These are phyloP conservation scores for Scheffersomyces quercinus DNA, from an alignment of 1,139 yeast genomes.

Conservation along the genomic window DNA sequence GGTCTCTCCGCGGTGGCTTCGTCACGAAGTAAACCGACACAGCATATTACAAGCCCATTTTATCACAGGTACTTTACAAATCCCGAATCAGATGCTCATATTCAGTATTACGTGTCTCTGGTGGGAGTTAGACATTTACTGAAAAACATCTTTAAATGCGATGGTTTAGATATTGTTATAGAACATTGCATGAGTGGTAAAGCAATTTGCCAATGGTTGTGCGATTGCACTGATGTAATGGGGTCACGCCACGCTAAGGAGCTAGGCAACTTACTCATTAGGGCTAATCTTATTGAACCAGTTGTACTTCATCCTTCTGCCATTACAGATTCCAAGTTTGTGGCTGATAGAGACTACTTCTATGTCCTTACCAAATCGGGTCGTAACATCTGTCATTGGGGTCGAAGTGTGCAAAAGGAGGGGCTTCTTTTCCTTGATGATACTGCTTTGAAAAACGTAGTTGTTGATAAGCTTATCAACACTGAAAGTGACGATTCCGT, in stretches of 20 bases:
- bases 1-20: neutral
- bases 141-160: conserved; percentile 33
- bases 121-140: conserved; percentile 64
- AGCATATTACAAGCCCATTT: conserved; percentile 56
- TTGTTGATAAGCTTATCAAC: neutral
- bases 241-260: conserved; percentile 59
- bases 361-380: conserved; percentile 24
- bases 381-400: conserved; percentile 24
- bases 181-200: conserved; percentile 68
- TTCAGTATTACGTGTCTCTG: conserved; percentile 74
- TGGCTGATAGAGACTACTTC: conserved; percentile 17
- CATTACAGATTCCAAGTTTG: conserved; percentile 10
- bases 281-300: conserved; percentile 50
- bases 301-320: conserved; percentile 18
- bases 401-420: neutral
- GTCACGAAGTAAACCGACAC: neutral
- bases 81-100: conserved; percentile 82
- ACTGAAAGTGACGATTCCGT: neutral
- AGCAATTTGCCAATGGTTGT: conserved; percentile 80
- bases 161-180: conserved; percentile 21
- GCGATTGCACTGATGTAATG: conserved; percentile 82
- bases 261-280: conserved; percentile 58
- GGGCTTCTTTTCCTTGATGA: neutral
- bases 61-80: conserved; percentile 79
- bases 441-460: neutral